Evolutionary conservation across 495 filamentous ascomycete genomes (phyloP).

Genomic region (Xylaria bambusicola): DNA sequence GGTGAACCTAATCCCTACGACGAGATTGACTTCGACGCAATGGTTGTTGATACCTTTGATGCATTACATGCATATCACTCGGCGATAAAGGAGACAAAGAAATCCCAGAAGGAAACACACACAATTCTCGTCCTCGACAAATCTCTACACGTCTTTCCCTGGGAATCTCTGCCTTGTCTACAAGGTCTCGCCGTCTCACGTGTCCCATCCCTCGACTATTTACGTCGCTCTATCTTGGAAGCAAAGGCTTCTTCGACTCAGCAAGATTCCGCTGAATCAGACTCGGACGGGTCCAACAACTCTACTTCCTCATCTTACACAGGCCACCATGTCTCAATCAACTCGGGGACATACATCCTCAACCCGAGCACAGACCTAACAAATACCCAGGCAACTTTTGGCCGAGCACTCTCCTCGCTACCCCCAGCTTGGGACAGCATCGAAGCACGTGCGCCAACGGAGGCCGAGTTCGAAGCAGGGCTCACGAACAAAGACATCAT

Average conservation of each 20-base stretch:
- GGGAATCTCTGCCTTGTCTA: constrained; percentile 92
- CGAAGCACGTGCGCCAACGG: constrained; percentile 66
- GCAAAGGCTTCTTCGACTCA: constrained; percentile 20
- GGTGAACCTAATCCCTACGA: constrained; percentile 97
- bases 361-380: constrained; percentile 83
- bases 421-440: constrained; percentile 62
- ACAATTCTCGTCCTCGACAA: constrained; percentile 95
- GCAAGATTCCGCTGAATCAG: background rate
- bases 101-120: constrained; percentile 55
- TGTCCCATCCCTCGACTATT: constrained; percentile 77
- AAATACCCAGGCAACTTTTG: constrained; percentile 75
- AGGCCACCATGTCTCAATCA: constrained; percentile 58
- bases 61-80: constrained; percentile 78
- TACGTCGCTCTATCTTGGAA: constrained; percentile 57
- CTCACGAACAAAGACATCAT: constrained; percentile 66
- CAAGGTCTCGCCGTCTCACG: constrained; percentile 77
- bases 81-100: constrained; percentile 39
- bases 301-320: constrained; percentile 1
- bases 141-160: constrained; percentile 83
- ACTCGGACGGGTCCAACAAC: constrained; percentile 13
- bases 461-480: constrained; percentile 69
- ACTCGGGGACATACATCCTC: constrained; percentile 77
- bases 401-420: constrained; percentile 52
- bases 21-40: constrained; percentile 92
- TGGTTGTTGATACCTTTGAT: constrained; percentile 81